Evolutionary conservation across 768 basidiomycete genomes (phyloP), one percentile per base, ranked within the genome.

Genomic region (Rhodosporidiobolus odoratus): DNA sequence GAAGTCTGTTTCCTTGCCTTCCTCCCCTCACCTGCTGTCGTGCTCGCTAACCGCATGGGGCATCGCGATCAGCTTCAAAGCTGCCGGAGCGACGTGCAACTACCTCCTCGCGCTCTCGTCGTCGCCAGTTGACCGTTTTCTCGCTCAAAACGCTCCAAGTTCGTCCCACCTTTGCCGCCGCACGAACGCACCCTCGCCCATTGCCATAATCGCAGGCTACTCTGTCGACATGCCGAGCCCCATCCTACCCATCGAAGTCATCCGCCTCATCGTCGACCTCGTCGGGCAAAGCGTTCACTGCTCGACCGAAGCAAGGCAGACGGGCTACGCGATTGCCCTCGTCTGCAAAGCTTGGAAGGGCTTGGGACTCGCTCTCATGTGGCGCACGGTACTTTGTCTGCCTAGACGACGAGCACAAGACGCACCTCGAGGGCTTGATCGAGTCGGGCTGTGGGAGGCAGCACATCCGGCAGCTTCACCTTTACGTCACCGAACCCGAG

Each of bases 191-290:
- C 43, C 21, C 48, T 50, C 23, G 9, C 48, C 23, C 48, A 19
- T 8, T 23, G 21, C 48, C 21, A n/a, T n/a, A 50, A 50, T n/a
- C n/a, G n/a, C n/a, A n/a, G n/a, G n/a, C n/a, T n/a, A n/a, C n/a
- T n/a, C n/a, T n/a, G 48, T 23, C 12, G 48, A 10, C 48, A 50
- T 50, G 48, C 48, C 48, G 21, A n/a, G 9, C 48, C 48, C 48
- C 21, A 7, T 23, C 12, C 21, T 50, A 19, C 23, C 48, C 12
- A 19, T 50, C 48, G 48, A 50, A 19, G 7, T 50, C 48, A n/a
- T 50, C 48, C 12, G 48, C 48, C 48, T 50, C 48, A n/a, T 50
- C 48, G 48, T 50, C 48, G 48, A 50, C 48, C 48, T 50, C 48
- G 48, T 13, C 12, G 43, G 13, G 43, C 13, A 50, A 19, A 10